These are phyloP conservation scores for Aspergillus biplanus DNA, from an alignment of 495 filamentous ascomycete species.

Conservation along the genomic window DNA sequence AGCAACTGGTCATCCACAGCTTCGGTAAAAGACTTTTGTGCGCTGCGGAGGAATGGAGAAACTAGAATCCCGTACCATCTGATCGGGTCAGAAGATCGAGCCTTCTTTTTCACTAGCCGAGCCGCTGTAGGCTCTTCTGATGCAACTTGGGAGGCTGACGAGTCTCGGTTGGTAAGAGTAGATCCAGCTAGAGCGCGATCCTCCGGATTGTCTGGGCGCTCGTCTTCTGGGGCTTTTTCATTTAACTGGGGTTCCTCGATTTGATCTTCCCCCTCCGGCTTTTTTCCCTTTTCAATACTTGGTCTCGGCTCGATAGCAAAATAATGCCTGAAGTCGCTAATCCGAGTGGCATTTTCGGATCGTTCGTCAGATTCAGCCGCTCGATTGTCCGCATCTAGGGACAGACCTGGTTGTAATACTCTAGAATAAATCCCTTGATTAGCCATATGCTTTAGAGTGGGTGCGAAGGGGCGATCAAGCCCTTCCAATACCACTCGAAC, in stretches of 20 bases:
- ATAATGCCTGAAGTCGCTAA: constrained; percentile 6
- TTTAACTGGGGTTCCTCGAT: constrained; percentile 7
- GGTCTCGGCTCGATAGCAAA: constrained; percentile 23
- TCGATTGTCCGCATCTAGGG: constrained; percentile 11
- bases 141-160: neutral
- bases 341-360: constrained; percentile 1
- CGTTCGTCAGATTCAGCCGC: neutral
- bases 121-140: constrained; percentile 11
- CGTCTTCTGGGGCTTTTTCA: constrained; percentile 7
- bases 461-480: neutral
- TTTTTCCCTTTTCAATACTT: constrained; percentile 12
- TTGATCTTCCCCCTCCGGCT: constrained; percentile 19
- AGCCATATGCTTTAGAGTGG: constrained; percentile 5
- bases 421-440: constrained; percentile 25
- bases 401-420: constrained; percentile 23
- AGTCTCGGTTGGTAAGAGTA: constrained; percentile 5
- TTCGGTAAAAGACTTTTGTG: constrained; percentile 55
- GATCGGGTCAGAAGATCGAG: constrained; percentile 58
- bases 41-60: constrained; percentile 60
- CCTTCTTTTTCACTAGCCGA: constrained; percentile 27
- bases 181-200: neutral
- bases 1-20: constrained; percentile 40
- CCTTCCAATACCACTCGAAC: constrained; percentile 11
- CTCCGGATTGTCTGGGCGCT: constrained; percentile 2
- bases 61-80: constrained; percentile 73